Conservation (phyloP, 768 basidiomycete species). For the Paxillus involutus region DNA sequence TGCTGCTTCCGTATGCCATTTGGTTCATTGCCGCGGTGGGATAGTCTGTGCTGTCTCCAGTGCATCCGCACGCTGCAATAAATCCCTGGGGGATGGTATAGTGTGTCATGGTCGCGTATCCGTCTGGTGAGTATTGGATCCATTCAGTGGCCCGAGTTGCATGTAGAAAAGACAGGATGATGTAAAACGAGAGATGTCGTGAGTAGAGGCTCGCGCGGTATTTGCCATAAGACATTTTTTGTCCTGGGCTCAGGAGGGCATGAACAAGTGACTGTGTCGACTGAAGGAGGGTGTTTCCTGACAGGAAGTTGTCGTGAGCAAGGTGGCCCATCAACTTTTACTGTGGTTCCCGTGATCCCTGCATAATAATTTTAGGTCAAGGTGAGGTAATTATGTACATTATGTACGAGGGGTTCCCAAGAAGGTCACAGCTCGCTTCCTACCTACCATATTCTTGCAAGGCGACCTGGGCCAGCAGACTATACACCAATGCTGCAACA, state of each 20-base stretch:
- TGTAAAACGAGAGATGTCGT: constrained; percentile 20
- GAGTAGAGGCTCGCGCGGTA: constrained; percentile 4
- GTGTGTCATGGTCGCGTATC: constrained; percentile 78
- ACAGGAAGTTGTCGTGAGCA: not conserved
- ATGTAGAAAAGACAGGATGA: constrained; percentile 26
- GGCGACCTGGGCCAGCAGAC: no score
- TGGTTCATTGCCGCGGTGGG: constrained; percentile 81
- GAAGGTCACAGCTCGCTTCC: no score
- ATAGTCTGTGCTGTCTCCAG: constrained; percentile 58
- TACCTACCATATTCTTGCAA: no score
- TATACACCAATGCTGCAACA: no score
- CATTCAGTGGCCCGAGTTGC: constrained; percentile 39
- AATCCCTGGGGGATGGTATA: constrained; percentile 49
- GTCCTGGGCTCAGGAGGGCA: constrained; percentile 10
- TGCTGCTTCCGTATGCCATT: constrained; percentile 76
- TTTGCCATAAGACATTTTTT: constrained; percentile 14
- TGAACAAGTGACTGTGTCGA: not conserved
- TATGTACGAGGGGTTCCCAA: no score
- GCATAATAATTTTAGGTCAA: no score
- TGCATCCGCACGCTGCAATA: constrained; percentile 78
- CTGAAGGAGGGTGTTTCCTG: not conserved
- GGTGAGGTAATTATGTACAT: no score
- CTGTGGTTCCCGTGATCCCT: no score
- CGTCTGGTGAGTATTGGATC: constrained; percentile 63
- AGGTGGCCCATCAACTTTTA: no score